Evolutionary conservation across 2,329 filamentous ascomycete genomes (phyloP).

Genomic region (Metarhizium album): DNA sequence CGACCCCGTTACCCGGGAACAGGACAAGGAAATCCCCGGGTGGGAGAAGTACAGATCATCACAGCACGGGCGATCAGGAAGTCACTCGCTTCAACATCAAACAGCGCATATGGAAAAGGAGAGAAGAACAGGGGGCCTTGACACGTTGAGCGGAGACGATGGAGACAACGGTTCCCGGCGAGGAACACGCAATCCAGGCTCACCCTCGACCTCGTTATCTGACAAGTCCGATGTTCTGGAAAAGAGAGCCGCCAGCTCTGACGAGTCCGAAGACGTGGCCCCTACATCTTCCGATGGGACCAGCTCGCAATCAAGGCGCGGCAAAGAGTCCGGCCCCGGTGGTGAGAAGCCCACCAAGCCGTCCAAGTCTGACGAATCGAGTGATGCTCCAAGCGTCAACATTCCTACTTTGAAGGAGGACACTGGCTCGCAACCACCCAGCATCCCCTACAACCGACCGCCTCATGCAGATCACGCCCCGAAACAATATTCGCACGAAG

Average conservation of each 20-base stretch:
- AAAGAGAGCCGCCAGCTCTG: slow-evolving; percentile 12
- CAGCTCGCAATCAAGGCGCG: slow-evolving; percentile 21
- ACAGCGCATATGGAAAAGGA: neutral
- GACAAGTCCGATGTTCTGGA: neutral
- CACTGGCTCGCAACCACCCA: neutral
- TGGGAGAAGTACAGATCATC: slow-evolving; percentile 35
- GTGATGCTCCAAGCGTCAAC: neutral
- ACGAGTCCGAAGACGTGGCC: slow-evolving; percentile 8
- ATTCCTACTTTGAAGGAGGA: neutral
- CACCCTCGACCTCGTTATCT: neutral
- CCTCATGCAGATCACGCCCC: neutral
- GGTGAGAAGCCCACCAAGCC: neutral
- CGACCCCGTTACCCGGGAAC: slow-evolving; percentile 33
- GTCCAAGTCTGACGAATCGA: neutral
- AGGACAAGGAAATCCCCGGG: slow-evolving; percentile 30
- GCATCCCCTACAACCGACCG: neutral
- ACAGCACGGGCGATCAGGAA: slow-evolving; percentile 17
- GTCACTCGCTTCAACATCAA: neutral
- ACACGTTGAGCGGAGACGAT: neutral
- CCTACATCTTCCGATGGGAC: slow-evolving; percentile 10
- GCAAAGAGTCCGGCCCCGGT: neutral
- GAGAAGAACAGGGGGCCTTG: neutral
- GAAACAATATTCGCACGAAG: slow-evolving; percentile 39
- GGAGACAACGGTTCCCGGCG: neutral
- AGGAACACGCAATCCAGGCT: neutral